These are phyloP conservation scores for Melastoma malabathricum DNA, from an alignment of 345 rosid species.

Conservation along the genomic window DNA sequence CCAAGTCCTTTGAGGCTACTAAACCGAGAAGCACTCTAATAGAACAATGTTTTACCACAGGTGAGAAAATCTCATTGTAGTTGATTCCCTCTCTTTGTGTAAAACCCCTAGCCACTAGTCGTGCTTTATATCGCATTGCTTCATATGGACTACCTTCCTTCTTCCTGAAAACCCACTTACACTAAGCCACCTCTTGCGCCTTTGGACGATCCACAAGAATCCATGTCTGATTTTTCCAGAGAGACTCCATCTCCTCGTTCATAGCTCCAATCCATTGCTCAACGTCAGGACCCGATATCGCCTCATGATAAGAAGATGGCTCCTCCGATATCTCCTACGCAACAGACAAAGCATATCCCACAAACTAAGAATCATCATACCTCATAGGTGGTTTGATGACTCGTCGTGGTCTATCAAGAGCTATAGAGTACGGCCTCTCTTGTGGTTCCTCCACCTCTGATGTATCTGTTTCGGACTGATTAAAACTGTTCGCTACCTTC, in stretches of 20 bases:
- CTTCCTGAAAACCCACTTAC: no score
- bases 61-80: neutral
- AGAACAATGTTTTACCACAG: neutral
- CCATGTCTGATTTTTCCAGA: neutral
- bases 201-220: no score
- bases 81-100: neutral
- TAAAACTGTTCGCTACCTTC: neutral
- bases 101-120: neutral
- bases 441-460: neutral
- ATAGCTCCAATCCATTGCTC: neutral
- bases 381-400: neutral
- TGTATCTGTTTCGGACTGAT: neutral
- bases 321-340: neutral
- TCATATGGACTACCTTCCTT: neutral
- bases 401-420: neutral
- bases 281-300: neutral
- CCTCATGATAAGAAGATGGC: neutral
- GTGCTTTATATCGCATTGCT: neutral
- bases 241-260: neutral
- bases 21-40: neutral
- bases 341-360: neutral
- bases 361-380: neutral
- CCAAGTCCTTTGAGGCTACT: neutral
- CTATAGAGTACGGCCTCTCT: neutral
- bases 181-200: no score